phyloP scores from a whole-genome alignment of 768 basidiomycete species.

The Omphalotus guepiniiformis region DNA sequence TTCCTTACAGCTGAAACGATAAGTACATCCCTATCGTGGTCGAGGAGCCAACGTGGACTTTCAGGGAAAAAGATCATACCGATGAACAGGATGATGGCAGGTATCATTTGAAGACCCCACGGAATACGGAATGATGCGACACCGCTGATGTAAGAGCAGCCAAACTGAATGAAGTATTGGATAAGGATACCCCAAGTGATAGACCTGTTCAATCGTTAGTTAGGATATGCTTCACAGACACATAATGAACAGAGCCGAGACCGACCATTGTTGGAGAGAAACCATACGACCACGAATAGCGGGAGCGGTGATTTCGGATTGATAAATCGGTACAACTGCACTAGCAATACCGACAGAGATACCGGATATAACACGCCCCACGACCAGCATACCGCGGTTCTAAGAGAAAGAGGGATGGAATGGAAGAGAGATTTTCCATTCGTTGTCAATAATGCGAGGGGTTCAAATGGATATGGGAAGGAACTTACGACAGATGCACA shows the following conservation, averaged over 20 bases:
- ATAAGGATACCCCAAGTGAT: slow-evolving; percentile 78
- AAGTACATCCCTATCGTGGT: slow-evolving; percentile 44
- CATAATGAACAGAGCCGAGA: neutral
- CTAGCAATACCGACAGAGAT: slow-evolving; percentile 64
- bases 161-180: slow-evolving; percentile 74
- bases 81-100: slow-evolving; percentile 61
- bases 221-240: neutral
- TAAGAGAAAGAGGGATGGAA: neutral
- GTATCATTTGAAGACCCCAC: slow-evolving; percentile 78
- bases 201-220: slow-evolving; percentile 28
- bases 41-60: slow-evolving; percentile 69
- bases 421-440: neutral
- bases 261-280: slow-evolving; percentile 68
- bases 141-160: slow-evolving; percentile 69
- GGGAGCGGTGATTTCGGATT: slow-evolving; percentile 71
- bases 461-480: neutral
- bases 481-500: slow-evolving; percentile 45
- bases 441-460: neutral
- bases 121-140: slow-evolving; percentile 75
- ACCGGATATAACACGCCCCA: slow-evolving; percentile 65
- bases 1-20: neutral
- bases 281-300: slow-evolving; percentile 72
- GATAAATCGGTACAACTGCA: slow-evolving; percentile 68
- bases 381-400: slow-evolving; percentile 70
- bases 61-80: slow-evolving; percentile 71